Evolutionary conservation across 2,329 filamentous ascomycete species (phyloP), one percentile per base, ranked within the genome.

Genomic region (Ceratocystis papillata): DNA sequence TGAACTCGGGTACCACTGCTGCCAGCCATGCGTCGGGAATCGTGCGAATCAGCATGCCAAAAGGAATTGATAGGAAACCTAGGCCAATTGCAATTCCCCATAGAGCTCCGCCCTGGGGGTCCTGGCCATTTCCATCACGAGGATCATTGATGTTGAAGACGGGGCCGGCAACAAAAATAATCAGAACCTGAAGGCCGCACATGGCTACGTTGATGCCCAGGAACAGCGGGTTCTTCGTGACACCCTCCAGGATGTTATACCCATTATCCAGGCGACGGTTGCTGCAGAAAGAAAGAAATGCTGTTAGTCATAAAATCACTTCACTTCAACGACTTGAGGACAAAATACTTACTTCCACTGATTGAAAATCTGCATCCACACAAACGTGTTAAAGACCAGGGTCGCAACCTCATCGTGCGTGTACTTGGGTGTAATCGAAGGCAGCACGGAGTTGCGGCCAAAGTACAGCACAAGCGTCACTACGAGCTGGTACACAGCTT

Each of bases 351-450:
- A 86, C 84, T 97, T 97, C 83, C 95, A 89, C 73, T 96, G 88
- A 76, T 97, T 97, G 79, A 97, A 97, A 71, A 97, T 95, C 72
- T 97, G 93, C 92, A 97, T 96, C 93, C 93, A 97, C 64, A 96
- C 93, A 73, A 97, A 97, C 0, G 90, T 94, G 79, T 97, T 97
- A 82, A 97, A 97, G 6, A 97, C 89, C 61, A 97, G 81, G 2
- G 91, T 95, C 66, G 85, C 79, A 68, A 95, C 80, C 71, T 88
- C 80, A 0, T 73, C 75, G 0, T 69, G 61, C n/a, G 53, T 48
- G 60, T 66, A 69, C n/a, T 45, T 44, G 28, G 60, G 61, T 15
- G 53, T 62, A 17, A 55, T 61, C 25, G 63, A 65, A 6, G 69
- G 69, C 28, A 69, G 63, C 12, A 69, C 69, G 3, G 65, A 61